Evolutionary conservation across 495 filamentous ascomycete genomes (phyloP), one percentile per base, ranked within the genome.

Genomic region (Aspergillus hancockii): DNA sequence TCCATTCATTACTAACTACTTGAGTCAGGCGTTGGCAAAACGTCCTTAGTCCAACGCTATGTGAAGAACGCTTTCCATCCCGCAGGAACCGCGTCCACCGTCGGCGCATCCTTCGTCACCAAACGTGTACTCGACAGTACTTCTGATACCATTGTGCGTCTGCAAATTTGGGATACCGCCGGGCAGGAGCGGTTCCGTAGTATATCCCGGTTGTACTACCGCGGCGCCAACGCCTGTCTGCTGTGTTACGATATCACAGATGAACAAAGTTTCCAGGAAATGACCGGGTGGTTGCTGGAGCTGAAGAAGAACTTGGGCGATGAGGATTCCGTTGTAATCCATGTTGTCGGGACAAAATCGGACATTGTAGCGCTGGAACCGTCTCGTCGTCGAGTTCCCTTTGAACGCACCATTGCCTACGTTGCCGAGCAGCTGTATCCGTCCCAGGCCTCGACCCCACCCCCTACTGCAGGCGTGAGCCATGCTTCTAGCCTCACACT

Each of bases 221-320:
- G 92, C 65, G 91, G 91, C 67, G 94, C 94, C 41, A 93, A 96
- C 71, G 94, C 93, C 23, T 93, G 90, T 62, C 88, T 98, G 55
- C 85, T 98, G 36, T 96, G 90, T 79, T 98, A 98, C 75, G 88
- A 89, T 74, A 95, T 98, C 65, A 95, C 93, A 40, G 87, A 92
- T 70, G 88, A 88, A 49, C 72, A 83, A 49, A 94, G 89, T 57
- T 98, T 97, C 72, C 80, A 86, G 54, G 92, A 97, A 71, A 97
- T 98, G 92, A 91, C 90, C 59, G 83, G 87, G 50, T 98, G 94
- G 94, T 79, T 97, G 58, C 79, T 79, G 52, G 92, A 97, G 73
- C 78, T 92, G 30, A 86, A 87, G 61, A 79, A 83, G 54, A 90
- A 93, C 61, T 76, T 91, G 28, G 73, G 69, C 38, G 71, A 65